These are phyloP conservation scores for Alternaria arbusti DNA, from an alignment of 2,329 filamentous ascomycete species.

Conservation along the genomic window DNA sequence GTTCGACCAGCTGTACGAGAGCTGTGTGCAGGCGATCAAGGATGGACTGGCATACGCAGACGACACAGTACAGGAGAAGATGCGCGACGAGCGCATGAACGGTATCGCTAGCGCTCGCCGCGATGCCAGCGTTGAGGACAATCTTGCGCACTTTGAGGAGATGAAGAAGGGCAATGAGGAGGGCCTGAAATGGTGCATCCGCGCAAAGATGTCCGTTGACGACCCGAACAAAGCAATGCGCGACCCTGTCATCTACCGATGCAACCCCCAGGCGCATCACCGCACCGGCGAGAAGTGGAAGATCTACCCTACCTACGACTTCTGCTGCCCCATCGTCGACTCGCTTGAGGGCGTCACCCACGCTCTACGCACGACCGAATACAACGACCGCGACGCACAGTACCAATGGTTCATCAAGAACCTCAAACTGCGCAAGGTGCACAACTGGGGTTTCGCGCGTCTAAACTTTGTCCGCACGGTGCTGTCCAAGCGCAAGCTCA, in stretches of 20 bases:
- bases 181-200: constrained; percentile 86
- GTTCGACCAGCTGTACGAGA: constrained; percentile 89
- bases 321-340: constrained; percentile 83
- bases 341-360: constrained; percentile 83
- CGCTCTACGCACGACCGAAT: constrained; percentile 83
- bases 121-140: constrained; percentile 81
- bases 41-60: constrained; percentile 91
- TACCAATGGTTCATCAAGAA: constrained; percentile 86
- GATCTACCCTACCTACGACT: constrained; percentile 87
- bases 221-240: constrained; percentile 95
- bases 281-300: constrained; percentile 82
- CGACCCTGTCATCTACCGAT: constrained; percentile 97
- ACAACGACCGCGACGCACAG: constrained; percentile 84
- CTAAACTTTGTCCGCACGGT: constrained; percentile 86
- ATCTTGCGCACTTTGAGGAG: constrained; percentile 82
- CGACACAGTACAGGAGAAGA: constrained; percentile 87
- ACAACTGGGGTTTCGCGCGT: constrained; percentile 85
- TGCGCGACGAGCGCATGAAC: constrained; percentile 84
- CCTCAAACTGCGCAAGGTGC: constrained; percentile 74
- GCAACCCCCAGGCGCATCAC: constrained; percentile 77
- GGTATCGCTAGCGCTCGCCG: constrained; percentile 83
- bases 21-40: constrained; percentile 82
- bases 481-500: constrained; percentile 84
- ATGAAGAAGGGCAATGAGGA: constrained; percentile 88
- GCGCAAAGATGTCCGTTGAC: constrained; percentile 90